Percentiles rank a stretch among this genome's conserved stretches.
phyloP scores from a whole-genome alignment of 1,139 yeast species.

The Yamadazyma dendronema region DNA sequence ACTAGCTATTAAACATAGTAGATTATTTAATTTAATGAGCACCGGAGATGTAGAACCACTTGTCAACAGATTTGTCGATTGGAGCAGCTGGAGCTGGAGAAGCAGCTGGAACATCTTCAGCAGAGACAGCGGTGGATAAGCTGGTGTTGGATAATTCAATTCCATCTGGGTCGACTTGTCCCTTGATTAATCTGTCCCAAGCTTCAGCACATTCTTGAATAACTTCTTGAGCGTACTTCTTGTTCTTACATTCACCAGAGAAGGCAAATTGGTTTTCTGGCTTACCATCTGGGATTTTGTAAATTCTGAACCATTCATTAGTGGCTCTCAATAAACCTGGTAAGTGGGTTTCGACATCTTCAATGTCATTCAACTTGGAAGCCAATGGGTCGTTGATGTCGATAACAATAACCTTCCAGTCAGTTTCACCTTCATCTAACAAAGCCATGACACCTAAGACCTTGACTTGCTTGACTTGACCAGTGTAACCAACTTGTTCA shows the following conservation, averaged over 20 bases:
- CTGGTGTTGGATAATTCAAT: conserved; percentile 76
- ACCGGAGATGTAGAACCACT: conserved; percentile 99
- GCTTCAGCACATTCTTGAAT: conserved; percentile 75
- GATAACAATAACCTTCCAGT: conserved; percentile 92
- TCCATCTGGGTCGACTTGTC: conserved; percentile 49
- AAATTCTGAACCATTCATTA: conserved; percentile 90
- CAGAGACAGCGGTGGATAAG: conserved; percentile 46
- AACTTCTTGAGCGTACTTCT: conserved; percentile 66
- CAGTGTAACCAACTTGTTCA: conserved; percentile 61
- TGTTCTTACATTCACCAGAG: conserved; percentile 74
- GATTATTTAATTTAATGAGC: conserved; percentile 41
- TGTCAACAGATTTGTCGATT: conserved; percentile 93
- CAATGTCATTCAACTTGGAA: conserved; percentile 66
- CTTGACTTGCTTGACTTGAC: conserved; percentile 81
- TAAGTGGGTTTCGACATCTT: conserved; percentile 77
- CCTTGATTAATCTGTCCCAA: conserved; percentile 69
- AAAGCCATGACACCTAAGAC: conserved; percentile 90
- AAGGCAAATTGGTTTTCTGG: conserved; percentile 84
- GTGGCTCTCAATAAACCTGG: conserved; percentile 87
- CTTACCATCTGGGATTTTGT: conserved; percentile 93
- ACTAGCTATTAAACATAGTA: too few relatives aligned
- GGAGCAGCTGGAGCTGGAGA: conserved; percentile 80
- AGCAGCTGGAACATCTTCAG: conserved; percentile 65
- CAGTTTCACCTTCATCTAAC: conserved; percentile 96
- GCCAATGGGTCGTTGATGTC: conserved; percentile 83